Percentiles rank a stretch among this genome's conserved stretches.
Evolutionary conservation across 2,329 filamentous ascomycete genomes (phyloP).

Genomic region (Nectriaceae sp.): DNA sequence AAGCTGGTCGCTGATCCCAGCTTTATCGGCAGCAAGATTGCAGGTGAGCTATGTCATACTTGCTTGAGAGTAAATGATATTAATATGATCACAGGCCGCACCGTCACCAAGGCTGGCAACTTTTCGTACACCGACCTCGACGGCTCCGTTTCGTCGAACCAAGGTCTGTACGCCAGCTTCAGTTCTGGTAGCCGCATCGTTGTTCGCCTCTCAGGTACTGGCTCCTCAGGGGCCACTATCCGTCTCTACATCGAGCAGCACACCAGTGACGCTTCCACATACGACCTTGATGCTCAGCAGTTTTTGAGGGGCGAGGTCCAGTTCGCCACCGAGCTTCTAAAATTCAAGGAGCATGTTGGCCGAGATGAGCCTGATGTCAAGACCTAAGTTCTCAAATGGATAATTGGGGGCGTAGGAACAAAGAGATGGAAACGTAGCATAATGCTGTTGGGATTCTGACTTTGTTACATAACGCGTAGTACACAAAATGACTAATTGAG

Average conservation of each 20-base stretch:
- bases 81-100: constrained; percentile 57
- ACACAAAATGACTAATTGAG: constrained; percentile 25
- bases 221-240: constrained; percentile 93
- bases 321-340: constrained; percentile 80
- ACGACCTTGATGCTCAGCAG: constrained; percentile 82
- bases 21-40: constrained; percentile 82
- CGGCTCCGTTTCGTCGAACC: constrained; percentile 91
- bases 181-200: constrained; percentile 94
- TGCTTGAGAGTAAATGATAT: constrained; percentile 10
- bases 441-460: constrained; percentile 23
- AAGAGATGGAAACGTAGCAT: constrained; percentile 17
- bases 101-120: constrained; percentile 87
- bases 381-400: constrained; percentile 59
- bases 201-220: constrained; percentile 91
- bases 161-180: constrained; percentile 93
- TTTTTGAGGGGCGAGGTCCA: constrained; percentile 90
- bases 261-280: constrained; percentile 77
- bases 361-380: constrained; percentile 94
- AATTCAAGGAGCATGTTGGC: constrained; percentile 92
- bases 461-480: constrained; percentile 18
- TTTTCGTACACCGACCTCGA: constrained; percentile 99
- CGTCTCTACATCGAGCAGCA: constrained; percentile 97
- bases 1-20: constrained; percentile 71
- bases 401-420: constrained; percentile 2
- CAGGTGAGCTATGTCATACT: constrained; percentile 49